A percentile compares a stretch with the other conserved stretches of the same genome.
These are phyloP conservation scores for Globisporangium acanthophoron DNA, from an alignment of 352 stramenopile species.

Conservation along the genomic window DNA sequence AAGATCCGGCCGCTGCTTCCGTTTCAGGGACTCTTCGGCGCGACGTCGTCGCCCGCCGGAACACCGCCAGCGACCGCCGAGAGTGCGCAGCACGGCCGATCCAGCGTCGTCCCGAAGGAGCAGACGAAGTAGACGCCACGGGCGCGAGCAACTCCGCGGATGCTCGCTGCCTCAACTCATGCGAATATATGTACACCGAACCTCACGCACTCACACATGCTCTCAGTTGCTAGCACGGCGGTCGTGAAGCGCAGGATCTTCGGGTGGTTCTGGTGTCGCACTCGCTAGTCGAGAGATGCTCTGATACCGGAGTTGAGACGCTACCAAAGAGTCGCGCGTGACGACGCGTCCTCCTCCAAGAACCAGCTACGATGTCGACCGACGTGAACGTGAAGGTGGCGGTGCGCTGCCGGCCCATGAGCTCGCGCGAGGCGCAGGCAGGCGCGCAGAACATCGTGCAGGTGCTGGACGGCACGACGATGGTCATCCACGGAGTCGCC, in stretches of 20 bases:
- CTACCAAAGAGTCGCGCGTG: background rate
- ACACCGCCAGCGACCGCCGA: background rate
- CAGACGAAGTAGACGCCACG: slow-evolving; percentile 5
- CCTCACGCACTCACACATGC: background rate
- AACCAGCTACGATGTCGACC: slow-evolving; percentile 31
- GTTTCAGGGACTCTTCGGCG: slow-evolving; percentile 56
- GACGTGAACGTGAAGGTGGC: slow-evolving; percentile 89
- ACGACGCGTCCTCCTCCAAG: background rate
- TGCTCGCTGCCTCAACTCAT: background rate
- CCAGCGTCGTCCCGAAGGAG: slow-evolving; percentile 22
- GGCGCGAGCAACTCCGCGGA: background rate
- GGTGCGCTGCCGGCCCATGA: slow-evolving; percentile 86
- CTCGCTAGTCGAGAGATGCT: too few relatives aligned
- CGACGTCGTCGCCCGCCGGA: slow-evolving; percentile 5
- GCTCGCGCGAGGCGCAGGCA: slow-evolving; percentile 63
- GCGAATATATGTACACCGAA: background rate
- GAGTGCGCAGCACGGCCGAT: slow-evolving; percentile 15
- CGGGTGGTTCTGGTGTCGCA: too few relatives aligned
- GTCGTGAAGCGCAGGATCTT: too few relatives aligned
- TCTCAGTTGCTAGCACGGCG: background rate
- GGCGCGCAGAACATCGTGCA: slow-evolving; percentile 45
- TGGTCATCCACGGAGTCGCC: slow-evolving; percentile 40
- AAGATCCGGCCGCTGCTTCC: slow-evolving; percentile 67
- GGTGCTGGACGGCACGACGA: slow-evolving; percentile 47
- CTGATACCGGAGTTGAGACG: background rate